Conservation (phyloP, 768 basidiomycete species). For the Mycena indigotica region DNA sequence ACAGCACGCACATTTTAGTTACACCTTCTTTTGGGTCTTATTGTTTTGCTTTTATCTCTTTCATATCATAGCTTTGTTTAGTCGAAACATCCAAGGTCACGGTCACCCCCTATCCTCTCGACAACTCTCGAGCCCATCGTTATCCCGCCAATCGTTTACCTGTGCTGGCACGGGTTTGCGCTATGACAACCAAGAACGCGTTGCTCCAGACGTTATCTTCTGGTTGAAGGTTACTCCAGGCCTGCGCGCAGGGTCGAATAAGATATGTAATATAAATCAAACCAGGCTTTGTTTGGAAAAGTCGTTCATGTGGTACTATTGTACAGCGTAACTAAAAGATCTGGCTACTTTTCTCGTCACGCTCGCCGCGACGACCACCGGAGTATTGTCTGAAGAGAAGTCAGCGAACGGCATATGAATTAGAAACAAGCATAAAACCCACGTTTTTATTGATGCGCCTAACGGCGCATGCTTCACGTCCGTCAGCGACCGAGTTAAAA, state of each 20-base stretch:
- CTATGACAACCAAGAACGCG: slow-evolving; percentile 21
- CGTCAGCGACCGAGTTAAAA: no score
- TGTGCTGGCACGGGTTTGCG: slow-evolving; percentile 15
- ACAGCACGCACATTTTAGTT: background rate
- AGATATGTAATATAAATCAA: slow-evolving; percentile 18
- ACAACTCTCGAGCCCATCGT: slow-evolving; percentile 20
- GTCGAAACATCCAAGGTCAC: background rate
- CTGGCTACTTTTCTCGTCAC: no score
- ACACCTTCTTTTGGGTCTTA: background rate
- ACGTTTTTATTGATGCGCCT: no score
- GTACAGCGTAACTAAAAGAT: no score
- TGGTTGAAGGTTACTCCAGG: background rate
- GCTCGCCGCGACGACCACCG: no score
- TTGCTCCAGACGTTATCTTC: slow-evolving; percentile 12
- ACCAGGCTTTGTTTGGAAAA: no score
- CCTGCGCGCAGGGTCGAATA: slow-evolving; percentile 19
- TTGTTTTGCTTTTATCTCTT: background rate
- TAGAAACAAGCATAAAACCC: no score
- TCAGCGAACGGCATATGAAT: no score
- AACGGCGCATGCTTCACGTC: no score
- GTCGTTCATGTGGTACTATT: no score
- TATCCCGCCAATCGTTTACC: slow-evolving; percentile 16
- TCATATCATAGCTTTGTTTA: background rate
- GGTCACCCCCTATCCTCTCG: background rate
- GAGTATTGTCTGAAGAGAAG: no score